Conservation (phyloP, 2,329 filamentous ascomycete species). For the Dactylellina haptotyla region DNA sequence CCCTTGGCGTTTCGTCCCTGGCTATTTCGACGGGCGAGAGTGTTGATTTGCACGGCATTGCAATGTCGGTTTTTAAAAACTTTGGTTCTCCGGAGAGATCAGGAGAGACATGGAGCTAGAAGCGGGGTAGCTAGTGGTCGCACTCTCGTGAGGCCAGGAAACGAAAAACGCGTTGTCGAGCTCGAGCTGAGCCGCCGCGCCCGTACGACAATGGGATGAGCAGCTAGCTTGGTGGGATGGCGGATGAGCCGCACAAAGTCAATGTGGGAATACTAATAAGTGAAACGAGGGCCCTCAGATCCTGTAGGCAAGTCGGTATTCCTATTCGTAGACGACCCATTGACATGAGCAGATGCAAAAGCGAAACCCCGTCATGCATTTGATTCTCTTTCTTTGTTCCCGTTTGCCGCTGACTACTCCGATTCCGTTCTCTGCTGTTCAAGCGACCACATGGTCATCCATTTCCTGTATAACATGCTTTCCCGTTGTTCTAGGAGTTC, state of each 20-base stretch:
- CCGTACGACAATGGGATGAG: not conserved
- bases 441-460: constrained; percentile 18
- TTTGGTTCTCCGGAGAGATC: not conserved
- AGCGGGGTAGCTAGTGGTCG: constrained; percentile 40
- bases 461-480: constrained; percentile 12
- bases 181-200: not conserved
- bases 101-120: constrained; percentile 8
- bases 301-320: too few species aligned
- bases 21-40: constrained; percentile 40
- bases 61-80: not conserved
- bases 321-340: too few species aligned
- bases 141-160: constrained; percentile 35
- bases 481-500: constrained; percentile 19
- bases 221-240: not conserved
- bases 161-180: constrained; percentile 47
- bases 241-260: too few species aligned
- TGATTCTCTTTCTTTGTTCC: not conserved
- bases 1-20: constrained; percentile 38
- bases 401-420: not conserved
- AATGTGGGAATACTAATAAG: too few species aligned
- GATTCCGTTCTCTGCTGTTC: not conserved
- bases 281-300: too few species aligned
- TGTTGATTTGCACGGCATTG: constrained; percentile 45
- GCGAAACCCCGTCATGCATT: too few species aligned
- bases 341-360: too few species aligned